Evolutionary conservation across 257 asterid genomes (phyloP).

Genomic region (Capsicum rhomboideum): DNA sequence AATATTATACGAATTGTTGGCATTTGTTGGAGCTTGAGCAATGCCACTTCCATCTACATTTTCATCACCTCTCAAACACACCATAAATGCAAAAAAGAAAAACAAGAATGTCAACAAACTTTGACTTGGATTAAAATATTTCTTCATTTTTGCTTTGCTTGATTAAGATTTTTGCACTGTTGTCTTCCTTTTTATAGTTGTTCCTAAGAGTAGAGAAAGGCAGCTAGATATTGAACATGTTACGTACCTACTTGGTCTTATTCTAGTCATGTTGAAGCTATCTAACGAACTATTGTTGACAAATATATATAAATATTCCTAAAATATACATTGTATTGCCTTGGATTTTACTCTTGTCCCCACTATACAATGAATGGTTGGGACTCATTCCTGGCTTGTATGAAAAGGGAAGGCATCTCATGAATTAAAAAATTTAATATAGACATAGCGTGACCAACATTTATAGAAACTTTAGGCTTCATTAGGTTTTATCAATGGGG

Average conservation of each 20-base stretch:
- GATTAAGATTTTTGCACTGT: background rate
- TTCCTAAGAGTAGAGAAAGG: background rate
- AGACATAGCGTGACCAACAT: background rate
- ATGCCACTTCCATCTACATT: background rate
- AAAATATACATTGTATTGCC: background rate
- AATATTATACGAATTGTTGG: background rate
- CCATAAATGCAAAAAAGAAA: background rate
- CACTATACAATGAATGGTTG: background rate
- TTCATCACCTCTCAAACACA: background rate
- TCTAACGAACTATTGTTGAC: background rate
- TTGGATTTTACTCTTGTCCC: conserved; percentile 22
- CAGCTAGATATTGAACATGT: background rate
- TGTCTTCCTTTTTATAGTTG: background rate
- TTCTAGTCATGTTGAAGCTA: conserved; percentile 10
- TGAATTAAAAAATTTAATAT: background rate
- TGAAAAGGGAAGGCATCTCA: conserved; percentile 3
- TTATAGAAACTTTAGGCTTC: background rate
- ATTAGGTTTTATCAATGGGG: background rate
- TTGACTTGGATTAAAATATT: background rate
- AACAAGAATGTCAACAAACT: background rate
- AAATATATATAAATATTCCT: background rate
- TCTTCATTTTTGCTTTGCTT: conserved; percentile 10
- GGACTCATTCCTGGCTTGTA: conserved; percentile 7
- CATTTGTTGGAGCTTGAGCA: conserved; percentile 1
- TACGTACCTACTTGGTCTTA: background rate